Conservation (phyloP, 345 rosid genomes). For the Sonneratia alba region DNA sequence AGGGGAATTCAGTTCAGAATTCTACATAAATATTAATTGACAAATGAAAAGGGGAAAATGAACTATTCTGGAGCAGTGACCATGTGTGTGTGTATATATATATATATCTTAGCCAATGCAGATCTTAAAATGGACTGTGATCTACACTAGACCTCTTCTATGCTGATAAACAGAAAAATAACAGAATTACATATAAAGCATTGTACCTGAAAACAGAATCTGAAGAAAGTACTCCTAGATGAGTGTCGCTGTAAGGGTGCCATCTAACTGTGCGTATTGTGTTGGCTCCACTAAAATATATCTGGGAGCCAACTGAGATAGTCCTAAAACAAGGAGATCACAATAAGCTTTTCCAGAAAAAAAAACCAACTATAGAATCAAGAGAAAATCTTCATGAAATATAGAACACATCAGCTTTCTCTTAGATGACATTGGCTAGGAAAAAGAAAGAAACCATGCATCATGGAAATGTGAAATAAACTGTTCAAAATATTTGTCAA, state of each 20-base stretch:
- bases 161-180: background rate
- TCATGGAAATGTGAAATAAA: background rate
- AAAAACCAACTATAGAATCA: background rate
- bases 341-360: conserved; percentile 8
- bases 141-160: background rate
- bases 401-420: background rate
- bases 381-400: background rate
- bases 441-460: background rate
- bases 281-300: conserved; percentile 47
- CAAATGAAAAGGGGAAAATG: background rate
- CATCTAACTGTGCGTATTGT: conserved; percentile 51
- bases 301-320: conserved; percentile 59
- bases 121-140: background rate
- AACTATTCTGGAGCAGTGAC: background rate
- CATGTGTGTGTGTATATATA: background rate
- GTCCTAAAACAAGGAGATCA: conserved; percentile 43
- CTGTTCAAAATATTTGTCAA: background rate
- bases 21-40: background rate
- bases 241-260: conserved; percentile 81
- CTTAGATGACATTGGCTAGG: background rate
- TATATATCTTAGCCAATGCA: background rate
- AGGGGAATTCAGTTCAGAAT: background rate
- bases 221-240: conserved; percentile 83
- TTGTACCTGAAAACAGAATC: conserved; percentile 93
- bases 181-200: background rate